These are phyloP conservation scores for Thielaviopsis ethacetica DNA, from an alignment of 2,329 filamentous ascomycete species.

Conservation along the genomic window DNA sequence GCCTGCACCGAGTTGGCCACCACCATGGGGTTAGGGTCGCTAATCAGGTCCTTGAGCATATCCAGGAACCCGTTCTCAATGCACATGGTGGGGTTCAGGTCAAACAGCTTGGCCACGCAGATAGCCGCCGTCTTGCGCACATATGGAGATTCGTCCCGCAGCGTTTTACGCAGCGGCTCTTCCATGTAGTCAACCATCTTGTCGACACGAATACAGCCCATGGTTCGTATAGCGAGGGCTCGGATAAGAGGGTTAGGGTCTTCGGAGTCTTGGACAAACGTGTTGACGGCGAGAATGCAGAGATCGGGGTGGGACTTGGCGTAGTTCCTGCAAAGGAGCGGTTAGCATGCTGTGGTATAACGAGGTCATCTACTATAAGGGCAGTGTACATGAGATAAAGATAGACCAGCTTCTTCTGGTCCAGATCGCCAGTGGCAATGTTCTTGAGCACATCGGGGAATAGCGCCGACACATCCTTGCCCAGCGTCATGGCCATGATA, in stretches of 20 bases:
- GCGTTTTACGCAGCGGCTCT: constrained; percentile 85
- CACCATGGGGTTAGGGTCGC: constrained; percentile 96
- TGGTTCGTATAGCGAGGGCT: constrained; percentile 88
- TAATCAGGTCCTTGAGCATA: constrained; percentile 85
- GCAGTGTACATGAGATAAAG: constrained; percentile 75
- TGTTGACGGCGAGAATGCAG: constrained; percentile 97
- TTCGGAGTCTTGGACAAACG: constrained; percentile 97
- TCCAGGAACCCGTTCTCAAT: constrained; percentile 95
- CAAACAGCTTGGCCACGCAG: constrained; percentile 94
- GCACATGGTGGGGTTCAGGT: constrained; percentile 81
- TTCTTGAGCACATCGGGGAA: constrained; percentile 98
- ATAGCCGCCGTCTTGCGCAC: constrained; percentile 96
- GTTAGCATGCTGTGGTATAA: not conserved
- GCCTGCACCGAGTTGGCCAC: constrained; percentile 95
- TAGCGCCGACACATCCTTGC: constrained; percentile 92
- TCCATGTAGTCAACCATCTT: constrained; percentile 99
- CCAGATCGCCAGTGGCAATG: constrained; percentile 83
- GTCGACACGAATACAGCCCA: constrained; percentile 96
- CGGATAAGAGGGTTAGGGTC: constrained; percentile 92
- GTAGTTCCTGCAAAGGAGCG: constrained; percentile 60
- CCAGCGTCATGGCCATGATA: constrained; percentile 99
- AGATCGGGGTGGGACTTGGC: constrained; percentile 97
- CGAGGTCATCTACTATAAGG: not conserved
- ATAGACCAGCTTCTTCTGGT: constrained; percentile 99
- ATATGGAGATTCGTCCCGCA: constrained; percentile 94